phyloP scores from a whole-genome alignment of 768 basidiomycete species.

The Russula earlei region DNA sequence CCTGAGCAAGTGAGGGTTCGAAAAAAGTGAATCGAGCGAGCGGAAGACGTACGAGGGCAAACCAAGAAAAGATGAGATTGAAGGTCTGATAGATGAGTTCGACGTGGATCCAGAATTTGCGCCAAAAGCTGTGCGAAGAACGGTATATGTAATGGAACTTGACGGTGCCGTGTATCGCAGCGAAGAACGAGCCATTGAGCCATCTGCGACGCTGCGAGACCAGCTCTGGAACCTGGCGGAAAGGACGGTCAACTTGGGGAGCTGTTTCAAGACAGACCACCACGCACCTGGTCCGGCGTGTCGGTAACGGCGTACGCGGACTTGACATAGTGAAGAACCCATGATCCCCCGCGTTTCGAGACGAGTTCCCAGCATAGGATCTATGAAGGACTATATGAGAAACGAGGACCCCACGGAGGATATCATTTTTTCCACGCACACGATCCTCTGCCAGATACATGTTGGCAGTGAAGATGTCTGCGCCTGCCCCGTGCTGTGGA shows the following conservation, averaged over 20 bases:
- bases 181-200: conserved; percentile 98
- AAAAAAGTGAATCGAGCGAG: not conserved
- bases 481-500: conserved; percentile 61
- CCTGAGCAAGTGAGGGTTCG: conserved; percentile 30
- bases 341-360: conserved; percentile 81
- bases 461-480: conserved; percentile 90
- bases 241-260: not conserved
- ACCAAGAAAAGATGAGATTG: conserved; percentile 91
- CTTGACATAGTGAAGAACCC: conserved; percentile 95
- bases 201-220: conserved; percentile 93
- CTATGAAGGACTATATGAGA: conserved; percentile 22
- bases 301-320: conserved; percentile 89
- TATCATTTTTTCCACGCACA: conserved; percentile 28
- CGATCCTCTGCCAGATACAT: conserved; percentile 95
- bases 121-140: conserved; percentile 66
- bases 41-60: conserved; percentile 50
- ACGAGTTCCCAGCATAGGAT: conserved; percentile 98
- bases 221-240: conserved; percentile 71
- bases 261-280: not conserved
- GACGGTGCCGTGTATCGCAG: conserved; percentile 81
- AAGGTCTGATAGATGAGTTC: conserved; percentile 88
- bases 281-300: conserved; percentile 75
- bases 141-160: conserved; percentile 96
- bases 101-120: conserved; percentile 92
- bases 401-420: not conserved